Evolutionary conservation across 2,329 filamentous ascomycete genomes (phyloP), one percentile per base, ranked within the genome.

Genomic region (Pezicula radicicola): DNA sequence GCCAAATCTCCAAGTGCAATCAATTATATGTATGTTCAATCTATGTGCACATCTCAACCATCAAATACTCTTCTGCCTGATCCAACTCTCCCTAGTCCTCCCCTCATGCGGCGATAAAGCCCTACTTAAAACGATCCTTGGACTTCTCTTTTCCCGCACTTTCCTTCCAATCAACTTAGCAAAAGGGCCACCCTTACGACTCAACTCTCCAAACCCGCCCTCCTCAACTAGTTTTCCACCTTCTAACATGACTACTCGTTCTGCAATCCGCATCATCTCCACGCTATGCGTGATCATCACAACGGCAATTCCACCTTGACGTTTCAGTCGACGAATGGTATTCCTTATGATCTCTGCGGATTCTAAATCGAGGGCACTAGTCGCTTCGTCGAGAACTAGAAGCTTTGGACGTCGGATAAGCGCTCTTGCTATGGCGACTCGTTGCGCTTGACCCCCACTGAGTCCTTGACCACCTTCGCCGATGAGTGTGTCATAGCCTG

Each of bases 371-470:
- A 97, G 74, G 0, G 88, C 87, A 25, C 85, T 89, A 0, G 92
- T 97, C 1, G 91, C 89, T 70, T 97, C 92, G 61, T 97, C 93
- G 2, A 97, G 72, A 2, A 97, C 79, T 15, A 97, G 71, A 2
- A 97, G 74, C 39, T 79, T 77, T 0, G 91, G 91, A 13, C 77
- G 74, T 0, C 90, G 79, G 0, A 88, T 78, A 0, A 97, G 73
- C 0, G 91, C 91, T 1, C 92, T 77, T 0, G 92, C 91, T 54
- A 97, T 91, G 18, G 85, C 85, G 2, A 97, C 69, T 1, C 91
- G 79, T 66, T 97, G 92, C 0, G 86, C 82, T 67, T 97, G 92
- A 0, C 93, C 93, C 0, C 90, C 91, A 0, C 87, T 91, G 0
- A 97, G 69, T 0, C 78, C 72, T 16, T 87, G 78, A 0, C 90